phyloP scores from a whole-genome alignment of 2,329 filamentous ascomycete genomes.

The Monascus ruber region DNA sequence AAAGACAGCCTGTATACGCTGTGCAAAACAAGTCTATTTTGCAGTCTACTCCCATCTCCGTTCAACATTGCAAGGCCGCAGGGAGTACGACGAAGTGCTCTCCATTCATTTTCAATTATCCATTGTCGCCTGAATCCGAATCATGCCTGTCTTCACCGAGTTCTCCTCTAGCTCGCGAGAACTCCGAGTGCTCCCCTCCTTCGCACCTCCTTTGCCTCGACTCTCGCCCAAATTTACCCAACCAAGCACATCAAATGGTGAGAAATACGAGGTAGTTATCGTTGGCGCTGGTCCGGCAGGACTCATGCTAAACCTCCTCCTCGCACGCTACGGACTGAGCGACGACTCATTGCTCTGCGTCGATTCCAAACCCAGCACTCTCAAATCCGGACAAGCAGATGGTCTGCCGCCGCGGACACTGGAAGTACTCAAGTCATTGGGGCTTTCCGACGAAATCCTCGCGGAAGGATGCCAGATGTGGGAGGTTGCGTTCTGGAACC shows the following conservation, averaged over 20 bases:
- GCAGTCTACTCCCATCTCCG: too few species aligned
- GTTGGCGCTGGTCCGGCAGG: conserved; percentile 34
- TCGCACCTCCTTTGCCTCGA: conserved; percentile 28
- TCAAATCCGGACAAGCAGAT: conserved; percentile 34
- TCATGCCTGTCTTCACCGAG: conserved; percentile 32
- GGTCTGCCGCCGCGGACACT: conserved; percentile 33
- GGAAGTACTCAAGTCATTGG: conserved; percentile 33
- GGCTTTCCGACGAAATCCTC: conserved; percentile 29
- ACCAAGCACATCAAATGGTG: conserved; percentile 6
- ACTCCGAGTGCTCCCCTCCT: conserved; percentile 29
- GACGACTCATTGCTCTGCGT: conserved; percentile 32
- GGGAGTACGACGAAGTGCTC: not conserved
- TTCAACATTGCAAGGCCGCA: too few species aligned
- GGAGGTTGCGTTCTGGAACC: conserved; percentile 55
- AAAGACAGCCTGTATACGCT: too few species aligned
- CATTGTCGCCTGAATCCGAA: not conserved
- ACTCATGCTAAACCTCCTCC: conserved; percentile 29
- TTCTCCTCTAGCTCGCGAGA: conserved; percentile 24
- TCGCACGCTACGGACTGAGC: conserved; percentile 33
- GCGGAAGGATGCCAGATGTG: conserved; percentile 1
- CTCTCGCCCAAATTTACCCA: conserved; percentile 13
- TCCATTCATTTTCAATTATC: not conserved
- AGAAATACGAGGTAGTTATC: conserved; percentile 33
- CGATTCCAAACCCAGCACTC: conserved; percentile 28
- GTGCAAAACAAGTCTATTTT: too few species aligned